A percentile compares a stretch with the other conserved stretches of the same genome.
These are phyloP conservation scores for Claviceps africana DNA, from an alignment of 2,329 filamentous ascomycete genomes.

Conservation along the genomic window DNA sequence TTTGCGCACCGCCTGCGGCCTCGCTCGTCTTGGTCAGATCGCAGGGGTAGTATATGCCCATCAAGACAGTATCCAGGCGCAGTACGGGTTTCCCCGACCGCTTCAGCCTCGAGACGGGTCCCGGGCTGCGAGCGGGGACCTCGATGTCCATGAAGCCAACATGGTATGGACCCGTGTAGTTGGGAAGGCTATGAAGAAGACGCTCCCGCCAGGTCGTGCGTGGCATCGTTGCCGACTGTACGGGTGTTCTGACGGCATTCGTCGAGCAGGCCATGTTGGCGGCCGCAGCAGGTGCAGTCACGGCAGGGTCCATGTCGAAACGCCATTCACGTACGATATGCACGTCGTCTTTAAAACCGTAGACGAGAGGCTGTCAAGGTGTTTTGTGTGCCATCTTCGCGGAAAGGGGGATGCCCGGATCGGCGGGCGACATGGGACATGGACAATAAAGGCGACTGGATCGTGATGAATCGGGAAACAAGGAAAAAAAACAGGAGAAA, in stretches of 20 bases:
- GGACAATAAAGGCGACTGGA: not conserved
- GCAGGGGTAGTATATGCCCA: constrained; percentile 53
- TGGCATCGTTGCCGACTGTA: constrained; percentile 13
- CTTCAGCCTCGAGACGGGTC: constrained; percentile 26
- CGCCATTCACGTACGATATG: not conserved
- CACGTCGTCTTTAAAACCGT: not conserved
- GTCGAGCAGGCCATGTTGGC: constrained; percentile 3
- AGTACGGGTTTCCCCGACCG: constrained; percentile 25
- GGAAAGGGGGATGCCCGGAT: not conserved
- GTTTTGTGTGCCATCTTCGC: not conserved
- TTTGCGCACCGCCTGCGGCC: constrained; percentile 17
- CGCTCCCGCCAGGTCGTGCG: constrained; percentile 21
- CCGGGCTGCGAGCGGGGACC: constrained; percentile 35
- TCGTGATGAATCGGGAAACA: constrained; percentile 1
- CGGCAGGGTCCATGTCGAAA: not conserved
- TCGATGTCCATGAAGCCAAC: constrained; percentile 57
- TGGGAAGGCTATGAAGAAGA: constrained; percentile 37
- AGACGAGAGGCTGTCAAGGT: not conserved
- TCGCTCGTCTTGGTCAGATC: constrained; percentile 19
- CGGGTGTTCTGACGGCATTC: constrained; percentile 1
- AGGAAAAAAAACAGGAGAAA: too few species aligned
- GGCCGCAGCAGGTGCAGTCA: not conserved
- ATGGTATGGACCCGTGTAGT: constrained; percentile 50
- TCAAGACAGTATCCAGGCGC: constrained; percentile 41
- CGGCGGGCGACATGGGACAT: not conserved